Evolutionary conservation across 495 filamentous ascomycete genomes (phyloP).

Genomic region (Podospora sp.): DNA sequence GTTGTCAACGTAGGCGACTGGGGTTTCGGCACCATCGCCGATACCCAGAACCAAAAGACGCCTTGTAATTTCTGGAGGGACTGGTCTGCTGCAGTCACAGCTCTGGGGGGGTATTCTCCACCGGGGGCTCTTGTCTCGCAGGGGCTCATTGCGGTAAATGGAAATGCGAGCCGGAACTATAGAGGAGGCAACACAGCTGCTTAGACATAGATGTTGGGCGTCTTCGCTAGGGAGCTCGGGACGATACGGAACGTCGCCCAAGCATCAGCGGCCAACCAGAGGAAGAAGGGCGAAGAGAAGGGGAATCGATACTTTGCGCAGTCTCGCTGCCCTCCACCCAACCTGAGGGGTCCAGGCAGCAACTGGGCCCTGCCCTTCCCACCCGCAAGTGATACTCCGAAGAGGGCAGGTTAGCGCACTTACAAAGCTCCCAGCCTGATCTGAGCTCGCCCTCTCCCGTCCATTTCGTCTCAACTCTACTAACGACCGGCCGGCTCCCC

Average conservation of each 20-base stretch:
- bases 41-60: slow-evolving; percentile 37
- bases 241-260: background rate
- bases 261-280: background rate
- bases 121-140: slow-evolving; percentile 32
- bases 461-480: too few species aligned
- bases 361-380: too few species aligned
- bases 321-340: too few species aligned
- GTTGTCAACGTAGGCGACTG: slow-evolving; percentile 43
- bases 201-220: background rate
- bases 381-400: too few species aligned
- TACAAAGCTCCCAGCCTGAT: too few species aligned
- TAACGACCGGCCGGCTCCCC: too few species aligned
- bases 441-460: too few species aligned
- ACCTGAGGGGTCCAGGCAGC: too few species aligned
- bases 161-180: slow-evolving; percentile 28
- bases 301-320: too few species aligned
- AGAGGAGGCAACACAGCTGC: slow-evolving; percentile 24
- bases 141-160: slow-evolving; percentile 15
- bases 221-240: background rate
- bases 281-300: background rate
- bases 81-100: slow-evolving; percentile 40
- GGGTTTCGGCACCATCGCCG: slow-evolving; percentile 38
- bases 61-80: slow-evolving; percentile 43
- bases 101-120: slow-evolving; percentile 40
- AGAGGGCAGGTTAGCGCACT: too few species aligned